A percentile compares a stretch with the other conserved stretches of the same genome.
Evolutionary conservation across 1,284 basidiomycete genomes (phyloP).

Genomic region (Trichosporon inkin): DNA sequence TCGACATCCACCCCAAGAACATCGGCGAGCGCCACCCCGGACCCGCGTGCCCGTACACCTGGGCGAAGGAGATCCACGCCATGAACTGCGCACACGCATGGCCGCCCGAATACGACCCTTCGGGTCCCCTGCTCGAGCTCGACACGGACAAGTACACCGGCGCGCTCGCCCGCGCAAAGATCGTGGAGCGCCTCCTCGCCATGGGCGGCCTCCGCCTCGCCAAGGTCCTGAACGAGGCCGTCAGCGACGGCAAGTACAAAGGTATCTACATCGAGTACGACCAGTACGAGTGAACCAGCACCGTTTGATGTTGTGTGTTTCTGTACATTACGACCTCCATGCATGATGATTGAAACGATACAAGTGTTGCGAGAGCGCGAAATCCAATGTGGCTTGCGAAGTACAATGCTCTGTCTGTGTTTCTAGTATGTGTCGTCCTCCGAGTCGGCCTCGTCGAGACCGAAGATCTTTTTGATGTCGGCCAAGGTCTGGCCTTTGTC

Average conservation of each 20-base stretch:
- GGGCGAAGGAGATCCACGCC: constrained; percentile 61
- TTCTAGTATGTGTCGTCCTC: constrained; percentile 39
- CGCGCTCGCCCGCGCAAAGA: constrained; percentile 60
- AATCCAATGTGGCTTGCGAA: neutral
- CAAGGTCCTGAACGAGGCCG: constrained; percentile 61
- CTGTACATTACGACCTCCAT: neutral
- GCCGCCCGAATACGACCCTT: constrained; percentile 57
- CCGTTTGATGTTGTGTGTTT: neutral
- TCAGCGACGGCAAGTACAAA: constrained; percentile 13
- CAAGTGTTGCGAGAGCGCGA: neutral
- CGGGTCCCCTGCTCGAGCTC: constrained; percentile 62
- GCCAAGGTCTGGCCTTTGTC: constrained; percentile 41
- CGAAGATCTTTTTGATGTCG: constrained; percentile 52
- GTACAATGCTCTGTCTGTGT: neutral
- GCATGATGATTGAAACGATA: constrained; percentile 7
- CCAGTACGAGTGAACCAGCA: neutral
- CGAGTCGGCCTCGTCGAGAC: constrained; percentile 44
- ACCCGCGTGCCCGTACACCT: constrained; percentile 68
- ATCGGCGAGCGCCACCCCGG: constrained; percentile 18
- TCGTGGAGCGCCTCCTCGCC: constrained; percentile 74
- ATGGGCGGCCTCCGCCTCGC: constrained; percentile 77
- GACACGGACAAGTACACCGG: constrained; percentile 78
- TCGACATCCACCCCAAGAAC: constrained; percentile 12
- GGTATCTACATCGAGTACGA: constrained; percentile 17
- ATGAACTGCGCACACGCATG: constrained; percentile 76